Percentiles rank a stretch among this genome's conserved stretches.
These are phyloP conservation scores for Fusarium oxysporum DNA, from an alignment of 2,329 filamentous ascomycete species.

Conservation along the genomic window DNA sequence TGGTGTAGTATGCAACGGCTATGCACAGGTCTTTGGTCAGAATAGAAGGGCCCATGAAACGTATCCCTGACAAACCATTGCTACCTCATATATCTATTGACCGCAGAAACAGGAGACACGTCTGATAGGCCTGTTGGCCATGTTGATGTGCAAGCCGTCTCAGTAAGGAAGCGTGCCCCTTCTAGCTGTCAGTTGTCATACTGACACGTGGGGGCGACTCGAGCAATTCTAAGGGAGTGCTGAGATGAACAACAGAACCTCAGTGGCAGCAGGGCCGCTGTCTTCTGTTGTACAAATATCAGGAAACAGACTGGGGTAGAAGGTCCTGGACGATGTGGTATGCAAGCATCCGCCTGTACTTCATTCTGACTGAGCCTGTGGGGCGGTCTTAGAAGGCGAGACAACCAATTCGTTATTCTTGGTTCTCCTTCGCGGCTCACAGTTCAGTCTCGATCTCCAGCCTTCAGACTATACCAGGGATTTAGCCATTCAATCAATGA, in stretches of 20 bases:
- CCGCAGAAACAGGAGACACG: constrained; percentile 1
- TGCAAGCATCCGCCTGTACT: constrained; percentile 45
- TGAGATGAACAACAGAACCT: constrained; percentile 24
- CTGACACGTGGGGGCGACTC: constrained; percentile 43
- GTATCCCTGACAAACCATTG: constrained; percentile 5
- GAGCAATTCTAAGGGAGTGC: constrained; percentile 35
- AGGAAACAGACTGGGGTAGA: constrained; percentile 39
- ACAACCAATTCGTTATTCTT: constrained; percentile 27
- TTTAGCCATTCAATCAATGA: background rate
- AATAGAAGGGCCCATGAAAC: constrained; percentile 3
- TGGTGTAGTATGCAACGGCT: constrained; percentile 36
- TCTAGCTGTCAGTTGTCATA: constrained; percentile 41
- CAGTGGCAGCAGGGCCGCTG: constrained; percentile 24
- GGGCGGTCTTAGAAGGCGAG: constrained; percentile 35
- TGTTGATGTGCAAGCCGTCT: constrained; percentile 21
- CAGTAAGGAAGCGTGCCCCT: constrained; percentile 14
- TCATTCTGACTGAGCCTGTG: constrained; percentile 37
- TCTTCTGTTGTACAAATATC: constrained; percentile 41
- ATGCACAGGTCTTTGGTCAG: constrained; percentile 33
- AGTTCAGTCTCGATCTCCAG: constrained; percentile 17
- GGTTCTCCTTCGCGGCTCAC: constrained; percentile 20
- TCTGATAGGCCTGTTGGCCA: constrained; percentile 23
- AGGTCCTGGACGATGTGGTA: constrained; percentile 39
- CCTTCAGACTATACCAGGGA: background rate
- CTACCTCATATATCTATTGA: constrained; percentile 8